Evolutionary conservation across 2,329 filamentous ascomycete species (phyloP).

Genomic region (Myotisia sp.): DNA sequence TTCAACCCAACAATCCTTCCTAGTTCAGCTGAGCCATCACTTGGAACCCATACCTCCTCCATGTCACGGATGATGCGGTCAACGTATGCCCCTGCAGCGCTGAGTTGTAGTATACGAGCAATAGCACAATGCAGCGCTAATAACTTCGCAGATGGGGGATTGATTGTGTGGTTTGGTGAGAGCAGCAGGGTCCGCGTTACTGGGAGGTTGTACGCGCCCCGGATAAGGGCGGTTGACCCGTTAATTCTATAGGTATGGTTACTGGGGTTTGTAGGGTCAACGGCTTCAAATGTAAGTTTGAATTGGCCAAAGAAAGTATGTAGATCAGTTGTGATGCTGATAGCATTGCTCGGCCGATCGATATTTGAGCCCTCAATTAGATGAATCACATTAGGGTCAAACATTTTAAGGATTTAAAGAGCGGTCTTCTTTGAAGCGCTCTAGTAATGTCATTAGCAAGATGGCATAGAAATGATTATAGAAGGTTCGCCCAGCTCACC

Average conservation of each 20-base stretch:
- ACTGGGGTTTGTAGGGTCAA: constrained; percentile 10
- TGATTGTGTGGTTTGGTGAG: constrained; percentile 16
- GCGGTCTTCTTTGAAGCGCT: constrained; percentile 22
- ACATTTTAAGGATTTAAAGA: constrained; percentile 30
- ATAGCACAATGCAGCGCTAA: constrained; percentile 5
- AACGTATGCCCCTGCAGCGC: not conserved
- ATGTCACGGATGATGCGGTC: constrained; percentile 12
- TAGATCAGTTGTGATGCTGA: constrained; percentile 1
- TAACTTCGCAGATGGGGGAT: constrained; percentile 8
- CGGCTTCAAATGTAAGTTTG: constrained; percentile 18
- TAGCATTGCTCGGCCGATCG: constrained; percentile 10
- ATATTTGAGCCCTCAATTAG: constrained; percentile 28
- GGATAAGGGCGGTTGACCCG: constrained; percentile 11
- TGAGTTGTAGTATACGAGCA: constrained; percentile 5
- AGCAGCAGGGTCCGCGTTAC: constrained; percentile 19
- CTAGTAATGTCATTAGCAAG: constrained; percentile 10
- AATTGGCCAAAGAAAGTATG: constrained; percentile 12
- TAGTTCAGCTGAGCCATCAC: constrained; percentile 12
- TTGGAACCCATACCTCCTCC: constrained; percentile 18
- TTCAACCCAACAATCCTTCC: constrained; percentile 10
- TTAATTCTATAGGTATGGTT: constrained; percentile 16
- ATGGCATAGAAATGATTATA: not conserved
- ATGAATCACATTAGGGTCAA: constrained; percentile 23
- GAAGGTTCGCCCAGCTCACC: constrained; percentile 6
- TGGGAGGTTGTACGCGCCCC: constrained; percentile 9